Evolutionary conservation across 225 moss, liverwort and hornwort species (phyloP), one percentile per base, ranked within the genome.

Genomic region (Sphagnum tenellum): DNA sequence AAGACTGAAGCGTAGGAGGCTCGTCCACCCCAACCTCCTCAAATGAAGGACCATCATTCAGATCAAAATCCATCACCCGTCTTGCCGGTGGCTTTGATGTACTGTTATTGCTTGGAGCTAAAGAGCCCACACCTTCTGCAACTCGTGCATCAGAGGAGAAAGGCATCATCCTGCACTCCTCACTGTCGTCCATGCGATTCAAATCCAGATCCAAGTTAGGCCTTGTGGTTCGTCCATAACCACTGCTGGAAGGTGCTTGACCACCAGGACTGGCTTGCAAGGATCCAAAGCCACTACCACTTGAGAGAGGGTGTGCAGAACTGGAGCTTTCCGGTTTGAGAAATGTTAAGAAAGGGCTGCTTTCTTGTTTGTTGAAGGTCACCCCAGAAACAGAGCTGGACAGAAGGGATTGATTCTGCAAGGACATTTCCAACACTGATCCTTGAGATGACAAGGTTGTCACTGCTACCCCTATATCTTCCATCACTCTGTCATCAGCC

Each of bases 141-240:
- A 72, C 66, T 54, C 84, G 75, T 62, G 70, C 62, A 56, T 98
- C 92, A 12, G 79, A 66, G 52, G 83, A 82, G 14, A 83, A 75
- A 47, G 85, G 68, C 56, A 73, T 71, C 29, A 29, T 29, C 8
- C 90, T 90, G 73, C 82, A 83, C 64, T 98, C 96, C 72, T 98
- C 96, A 64, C 90, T 87, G 55, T 93, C 96, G 71, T 98, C 96
- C 73, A 89, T 87, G 54, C 90, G 77, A 65, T 98, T 98, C 74
- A 98, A 74, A 77, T 98, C 96, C 75, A 98, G 70, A 68, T 86
- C 80, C 71, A 86, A 72, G 58, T 78, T 79, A 46, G 94, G 86
- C 29, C 94, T 74, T n/a, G 63, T 49, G 10, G 71, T 55, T 29
- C 29, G 29, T 14, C 78, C 78, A 12, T 75, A 76, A 55, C 76